These are phyloP conservation scores for Zea luxurians DNA, from an alignment of 176 grass and related monocot genomes.

Conservation along the genomic window DNA sequence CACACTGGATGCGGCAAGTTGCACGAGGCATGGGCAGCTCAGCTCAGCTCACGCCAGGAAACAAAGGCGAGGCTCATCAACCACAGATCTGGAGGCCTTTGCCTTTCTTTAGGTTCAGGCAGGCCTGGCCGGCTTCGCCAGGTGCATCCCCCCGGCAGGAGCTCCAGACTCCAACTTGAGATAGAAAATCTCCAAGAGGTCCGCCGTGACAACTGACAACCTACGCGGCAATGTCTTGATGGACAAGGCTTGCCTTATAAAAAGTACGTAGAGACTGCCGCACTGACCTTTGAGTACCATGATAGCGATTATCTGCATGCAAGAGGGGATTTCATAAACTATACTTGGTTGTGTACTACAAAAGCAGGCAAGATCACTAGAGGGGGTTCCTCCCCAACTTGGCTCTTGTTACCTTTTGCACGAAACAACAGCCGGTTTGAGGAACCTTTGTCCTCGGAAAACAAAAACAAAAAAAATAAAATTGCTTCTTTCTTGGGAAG, in stretches of 20 bases:
- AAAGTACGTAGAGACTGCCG: background rate
- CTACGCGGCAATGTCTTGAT: slow-evolving; percentile 3
- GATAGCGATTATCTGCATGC: background rate
- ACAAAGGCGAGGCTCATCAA: background rate
- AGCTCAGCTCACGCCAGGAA: no score
- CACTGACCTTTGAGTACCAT: background rate
- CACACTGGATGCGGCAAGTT: slow-evolving; percentile 25
- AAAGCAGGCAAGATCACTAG: background rate
- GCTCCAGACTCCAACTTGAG: background rate
- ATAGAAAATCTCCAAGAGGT: slow-evolving; percentile 2
- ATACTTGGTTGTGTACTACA: background rate
- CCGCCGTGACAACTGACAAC: background rate
- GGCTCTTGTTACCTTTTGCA: slow-evolving; percentile 29
- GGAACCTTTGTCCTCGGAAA: background rate
- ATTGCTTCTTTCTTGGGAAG: background rate
- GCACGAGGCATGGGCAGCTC: slow-evolving; percentile 31
- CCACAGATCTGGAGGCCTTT: slow-evolving; percentile 29
- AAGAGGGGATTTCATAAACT: background rate
- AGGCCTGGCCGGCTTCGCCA: background rate
- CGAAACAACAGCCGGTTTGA: background rate
- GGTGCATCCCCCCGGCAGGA: slow-evolving; percentile 37
- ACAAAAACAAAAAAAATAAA: no score
- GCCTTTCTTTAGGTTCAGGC: background rate
- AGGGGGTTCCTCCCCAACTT: background rate
- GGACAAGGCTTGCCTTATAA: slow-evolving; percentile 4